A percentile compares a stretch with the other conserved stretches of the same genome.
These are phyloP conservation scores for Macaranga tanarius DNA, from an alignment of 441 rosid species.

Conservation along the genomic window DNA sequence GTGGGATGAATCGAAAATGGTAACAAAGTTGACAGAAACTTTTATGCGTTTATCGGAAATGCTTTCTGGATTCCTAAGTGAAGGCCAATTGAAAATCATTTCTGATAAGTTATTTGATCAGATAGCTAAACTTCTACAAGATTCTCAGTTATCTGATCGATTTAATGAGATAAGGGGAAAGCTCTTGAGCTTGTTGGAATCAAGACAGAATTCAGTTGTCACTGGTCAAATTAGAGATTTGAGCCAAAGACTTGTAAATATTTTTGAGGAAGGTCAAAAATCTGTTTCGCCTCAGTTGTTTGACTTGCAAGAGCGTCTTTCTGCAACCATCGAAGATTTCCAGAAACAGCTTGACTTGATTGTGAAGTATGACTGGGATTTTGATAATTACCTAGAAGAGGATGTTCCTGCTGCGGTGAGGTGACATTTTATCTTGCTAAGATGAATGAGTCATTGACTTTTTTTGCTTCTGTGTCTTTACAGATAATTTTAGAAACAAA, in stretches of 20 bases:
- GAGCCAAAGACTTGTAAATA: slow-evolving; percentile 67
- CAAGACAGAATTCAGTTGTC: slow-evolving; percentile 65
- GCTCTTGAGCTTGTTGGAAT: slow-evolving; percentile 72
- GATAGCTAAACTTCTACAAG: slow-evolving; percentile 77
- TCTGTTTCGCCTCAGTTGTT: slow-evolving; percentile 83
- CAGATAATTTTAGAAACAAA: no score
- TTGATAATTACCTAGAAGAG: slow-evolving; percentile 87
- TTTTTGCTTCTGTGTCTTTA: background rate
- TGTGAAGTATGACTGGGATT: slow-evolving; percentile 92
- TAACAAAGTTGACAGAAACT: slow-evolving; percentile 62
- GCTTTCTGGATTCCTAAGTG: slow-evolving; percentile 82
- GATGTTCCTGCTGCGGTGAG: slow-evolving; percentile 99
- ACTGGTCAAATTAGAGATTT: slow-evolving; percentile 67
- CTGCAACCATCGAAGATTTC: slow-evolving; percentile 77
- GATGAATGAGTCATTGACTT: background rate
- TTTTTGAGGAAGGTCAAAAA: slow-evolving; percentile 75
- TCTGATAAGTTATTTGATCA: slow-evolving; percentile 83
- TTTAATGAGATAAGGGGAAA: slow-evolving; percentile 68
- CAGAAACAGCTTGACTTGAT: slow-evolving; percentile 94
- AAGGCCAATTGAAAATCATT: slow-evolving; percentile 71
- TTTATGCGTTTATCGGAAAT: slow-evolving; percentile 78
- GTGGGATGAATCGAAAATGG: slow-evolving; percentile 80
- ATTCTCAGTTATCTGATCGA: slow-evolving; percentile 66
- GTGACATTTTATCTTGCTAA: slow-evolving; percentile 49
- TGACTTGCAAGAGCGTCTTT: slow-evolving; percentile 84